A percentile compares a stretch with the other conserved stretches of the same genome.
phyloP scores from a whole-genome alignment of 805 yeast genomes.

The Yarrowia phangngaensis region DNA sequence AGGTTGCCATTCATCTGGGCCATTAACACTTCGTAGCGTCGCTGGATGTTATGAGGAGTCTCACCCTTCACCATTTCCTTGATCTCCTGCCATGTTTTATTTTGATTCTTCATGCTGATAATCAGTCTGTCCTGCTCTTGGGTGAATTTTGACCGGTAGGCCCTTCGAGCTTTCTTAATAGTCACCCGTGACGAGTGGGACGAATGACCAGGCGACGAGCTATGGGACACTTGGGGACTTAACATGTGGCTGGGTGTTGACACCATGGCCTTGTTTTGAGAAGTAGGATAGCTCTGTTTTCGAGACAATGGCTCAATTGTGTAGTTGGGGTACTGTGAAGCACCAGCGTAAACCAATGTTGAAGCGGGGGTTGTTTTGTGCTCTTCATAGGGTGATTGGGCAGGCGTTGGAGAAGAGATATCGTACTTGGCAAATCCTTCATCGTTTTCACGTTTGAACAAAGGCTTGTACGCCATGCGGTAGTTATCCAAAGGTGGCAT shows the following conservation, averaged over 20 bases:
- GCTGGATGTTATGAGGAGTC: slow-evolving; percentile 62
- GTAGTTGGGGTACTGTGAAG: background rate
- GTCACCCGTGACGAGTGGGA: slow-evolving; percentile 16
- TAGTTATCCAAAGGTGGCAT: slow-evolving; percentile 20
- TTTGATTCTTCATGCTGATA: slow-evolving; percentile 54
- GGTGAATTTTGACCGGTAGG: slow-evolving; percentile 42
- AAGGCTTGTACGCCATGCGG: slow-evolving; percentile 20
- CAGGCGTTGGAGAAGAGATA: slow-evolving; percentile 1
- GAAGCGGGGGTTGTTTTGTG: no score
- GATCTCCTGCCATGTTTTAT: slow-evolving; percentile 68
- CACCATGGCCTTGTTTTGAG: slow-evolving; percentile 6
- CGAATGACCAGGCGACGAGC: background rate
- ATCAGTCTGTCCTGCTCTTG: slow-evolving; percentile 64
- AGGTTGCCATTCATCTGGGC: slow-evolving; percentile 28
- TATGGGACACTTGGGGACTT: no score
- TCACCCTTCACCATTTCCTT: slow-evolving; percentile 60
- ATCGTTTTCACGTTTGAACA: slow-evolving; percentile 6
- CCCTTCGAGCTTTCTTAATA: slow-evolving; percentile 17
- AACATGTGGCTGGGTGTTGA: background rate
- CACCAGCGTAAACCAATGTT: background rate
- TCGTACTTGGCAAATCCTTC: slow-evolving; percentile 20
- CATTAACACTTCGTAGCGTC: slow-evolving; percentile 61
- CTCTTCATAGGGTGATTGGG: slow-evolving; percentile 12
- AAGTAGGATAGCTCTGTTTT: slow-evolving; percentile 8
- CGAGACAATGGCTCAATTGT: slow-evolving; percentile 16